phyloP scores from a whole-genome alignment of 345 rosid genomes.

The Eucalyptus marginata region DNA sequence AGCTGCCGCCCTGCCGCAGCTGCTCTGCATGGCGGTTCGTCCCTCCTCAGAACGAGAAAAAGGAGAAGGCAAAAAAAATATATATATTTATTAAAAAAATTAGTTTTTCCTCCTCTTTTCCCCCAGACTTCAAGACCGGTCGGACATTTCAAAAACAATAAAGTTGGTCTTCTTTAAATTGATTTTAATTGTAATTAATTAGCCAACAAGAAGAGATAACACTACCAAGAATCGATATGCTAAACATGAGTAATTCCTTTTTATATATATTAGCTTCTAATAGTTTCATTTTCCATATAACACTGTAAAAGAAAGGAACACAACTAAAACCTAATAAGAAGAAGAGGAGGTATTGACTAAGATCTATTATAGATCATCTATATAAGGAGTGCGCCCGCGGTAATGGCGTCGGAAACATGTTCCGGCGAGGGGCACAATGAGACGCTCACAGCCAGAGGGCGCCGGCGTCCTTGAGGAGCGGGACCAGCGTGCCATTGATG shows the following conservation, averaged over 20 bases:
- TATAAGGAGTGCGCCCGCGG: neutral
- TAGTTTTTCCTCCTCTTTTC: neutral
- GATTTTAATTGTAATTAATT: neutral
- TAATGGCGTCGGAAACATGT: neutral
- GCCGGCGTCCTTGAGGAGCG: constrained; percentile 87
- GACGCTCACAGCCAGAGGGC: constrained; percentile 74
- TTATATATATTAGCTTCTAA: neutral
- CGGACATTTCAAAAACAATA: neutral
- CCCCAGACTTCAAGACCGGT: neutral
- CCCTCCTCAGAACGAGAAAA: neutral
- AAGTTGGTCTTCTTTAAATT: neutral
- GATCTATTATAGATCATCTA: neutral
- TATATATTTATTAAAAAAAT: neutral
- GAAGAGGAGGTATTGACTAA: neutral
- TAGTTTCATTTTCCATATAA: neutral
- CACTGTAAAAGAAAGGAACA: neutral
- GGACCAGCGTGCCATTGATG: constrained; percentile 78
- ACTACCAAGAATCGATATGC: neutral
- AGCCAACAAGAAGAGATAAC: neutral
- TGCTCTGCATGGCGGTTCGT: neutral
- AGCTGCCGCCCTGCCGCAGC: neutral
- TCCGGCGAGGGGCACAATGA: neutral
- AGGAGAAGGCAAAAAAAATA: neutral
- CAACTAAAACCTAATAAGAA: neutral
- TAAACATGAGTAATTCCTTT: neutral